Evolutionary conservation across 768 basidiomycete genomes (phyloP), one percentile per base, ranked within the genome.

Genomic region (Mrakia gelida): DNA sequence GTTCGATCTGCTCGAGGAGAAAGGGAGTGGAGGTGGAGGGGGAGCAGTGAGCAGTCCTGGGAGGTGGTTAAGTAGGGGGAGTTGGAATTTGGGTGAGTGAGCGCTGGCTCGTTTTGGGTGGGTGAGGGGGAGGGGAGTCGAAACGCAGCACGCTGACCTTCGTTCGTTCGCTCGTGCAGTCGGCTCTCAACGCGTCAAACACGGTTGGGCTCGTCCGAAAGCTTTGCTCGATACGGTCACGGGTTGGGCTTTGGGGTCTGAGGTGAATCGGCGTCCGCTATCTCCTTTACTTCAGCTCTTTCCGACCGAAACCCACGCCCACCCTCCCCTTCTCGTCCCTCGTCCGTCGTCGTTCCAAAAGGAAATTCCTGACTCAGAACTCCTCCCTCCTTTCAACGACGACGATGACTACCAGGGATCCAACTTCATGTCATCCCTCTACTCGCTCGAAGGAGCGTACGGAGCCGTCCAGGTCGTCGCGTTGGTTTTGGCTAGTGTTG

Each of bases 381-480:
- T 45, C 45, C 4, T 45, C 45, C 45, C 45, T 45, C 11, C 45
- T 15, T 1, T 45, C 45, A 15, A 45, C 15, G 38, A 38, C 38
- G 38, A 38, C 8, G 38, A 38, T 38, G 3, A 38, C 38, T 3
- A 38, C 0, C 65, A 92, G 91, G 91, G 91, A 16, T 92, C 91
- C 2, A 91, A 90, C 82, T 88, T 87, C 34, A 84, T 91, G 52
- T 88, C 90, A 7, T 87, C 88, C 0, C 91, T 89, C 80, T 92
- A 92, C 81, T 91, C 90, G 82, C 82, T 91, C 30, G 89, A 90
- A 81, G 91, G 91, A 59, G 85, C 92, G 15, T 86, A 88, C 73
- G 90, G 91, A 79, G 90, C 89, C 0, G 83, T 92, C 0, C 91
- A 92, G 81, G 87, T 92, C 52, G 91, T 92, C 82, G 91, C 91